These are phyloP conservation scores for Carallia brachiata DNA, from an alignment of 345 rosid genomes.

Conservation along the genomic window DNA sequence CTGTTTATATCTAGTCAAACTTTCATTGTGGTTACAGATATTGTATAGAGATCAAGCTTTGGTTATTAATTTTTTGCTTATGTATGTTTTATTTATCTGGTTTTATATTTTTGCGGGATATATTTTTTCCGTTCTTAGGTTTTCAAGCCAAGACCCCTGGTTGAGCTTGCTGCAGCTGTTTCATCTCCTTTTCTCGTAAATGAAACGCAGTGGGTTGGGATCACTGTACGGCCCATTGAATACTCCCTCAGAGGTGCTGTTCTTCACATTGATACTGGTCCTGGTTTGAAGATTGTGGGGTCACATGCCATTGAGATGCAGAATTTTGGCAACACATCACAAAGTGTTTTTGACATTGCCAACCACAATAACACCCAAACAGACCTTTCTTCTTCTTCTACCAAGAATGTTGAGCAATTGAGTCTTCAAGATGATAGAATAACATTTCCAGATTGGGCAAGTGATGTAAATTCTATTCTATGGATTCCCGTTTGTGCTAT, in stretches of 20 bases:
- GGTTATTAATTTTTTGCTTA: not conserved
- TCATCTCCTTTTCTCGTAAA: constrained; percentile 84
- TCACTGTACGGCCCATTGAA: constrained; percentile 67
- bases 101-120: not conserved
- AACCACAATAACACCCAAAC: constrained; percentile 28
- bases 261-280: constrained; percentile 93
- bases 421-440: constrained; percentile 60
- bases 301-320: constrained; percentile 84
- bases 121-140: constrained; percentile 47
- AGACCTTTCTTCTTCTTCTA: constrained; percentile 35
- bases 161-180: constrained; percentile 85
- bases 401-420: constrained; percentile 52
- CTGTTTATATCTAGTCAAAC: not conserved
- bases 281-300: constrained; percentile 83
- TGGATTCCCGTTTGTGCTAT: constrained; percentile 89
- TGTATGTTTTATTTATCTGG: constrained; percentile 4
- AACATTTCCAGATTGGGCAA: constrained; percentile 90
- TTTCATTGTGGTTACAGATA: not conserved
- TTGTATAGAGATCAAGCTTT: constrained; percentile 2
- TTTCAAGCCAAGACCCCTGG: constrained; percentile 85
- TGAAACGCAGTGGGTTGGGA: constrained; percentile 94
- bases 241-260: constrained; percentile 83
- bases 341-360: constrained; percentile 25
- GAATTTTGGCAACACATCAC: constrained; percentile 37
- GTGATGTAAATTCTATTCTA: constrained; percentile 60